Evolutionary conservation across 306 rosid species (phyloP), one percentile per base, ranked within the genome.

Genomic region (Prinsepia uniflora): DNA sequence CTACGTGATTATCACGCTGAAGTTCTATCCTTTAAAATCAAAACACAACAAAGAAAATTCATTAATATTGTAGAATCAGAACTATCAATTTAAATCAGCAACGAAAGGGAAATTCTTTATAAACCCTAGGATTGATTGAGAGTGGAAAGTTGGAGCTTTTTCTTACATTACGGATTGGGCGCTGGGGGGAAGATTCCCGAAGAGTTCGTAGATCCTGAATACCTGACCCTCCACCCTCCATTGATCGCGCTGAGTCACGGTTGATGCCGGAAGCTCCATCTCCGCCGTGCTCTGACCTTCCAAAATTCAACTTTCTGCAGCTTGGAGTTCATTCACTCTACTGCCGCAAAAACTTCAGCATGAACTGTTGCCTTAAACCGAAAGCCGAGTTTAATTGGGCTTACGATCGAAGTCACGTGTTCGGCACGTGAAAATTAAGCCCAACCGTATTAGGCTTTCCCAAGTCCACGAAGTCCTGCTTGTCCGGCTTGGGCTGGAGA

Each of bases 1-100:
- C 82, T 43, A 82, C 15, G 86, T 94, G 98, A 30, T 67, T 83
- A 50, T 94, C 92, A 50, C 94, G 92, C 60, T 80, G 93, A 65
- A 94, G 87, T 81, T 94, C 90, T 79, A 87, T 49, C 90, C 98
- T 92, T 49, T 11, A 7, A 45, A 67, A 19, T 7, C 69, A 63
- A 11, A 3, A 60, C 36, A 42, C 68, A 57, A 18, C 42, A 18
- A 61, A 10, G 5, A 63, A 9, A 45, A 30, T 39, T 14, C 56
- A 24, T 5, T 39, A 15, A 62, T 47, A 54, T 36, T 6, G 30
- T 44, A 22, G 24, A 70, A 42, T 39, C 36, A 65, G 20, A 11
- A 10, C 56, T 10, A 7, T 17, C 1, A 52, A 52, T n/a, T 52
- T 15, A 22, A 10, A 20, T 18, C 15, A 15, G 17, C 18, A 6